Percentiles rank a stretch among this genome's conserved stretches.
Evolutionary conservation across 164 flowering plant species (phyloP).

Genomic region (Vitis rotundifolia): DNA sequence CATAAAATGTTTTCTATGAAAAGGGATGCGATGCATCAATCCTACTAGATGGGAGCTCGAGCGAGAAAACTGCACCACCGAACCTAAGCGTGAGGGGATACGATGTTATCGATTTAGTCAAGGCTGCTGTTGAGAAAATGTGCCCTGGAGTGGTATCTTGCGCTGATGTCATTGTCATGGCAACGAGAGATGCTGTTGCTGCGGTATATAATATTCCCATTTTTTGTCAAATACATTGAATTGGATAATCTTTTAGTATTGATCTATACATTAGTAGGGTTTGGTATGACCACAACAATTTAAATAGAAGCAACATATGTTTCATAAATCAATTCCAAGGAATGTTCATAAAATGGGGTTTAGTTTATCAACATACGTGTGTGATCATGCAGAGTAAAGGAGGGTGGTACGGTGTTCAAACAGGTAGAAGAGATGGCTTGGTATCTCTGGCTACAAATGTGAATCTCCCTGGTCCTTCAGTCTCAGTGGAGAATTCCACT

Average conservation of each 20-base stretch:
- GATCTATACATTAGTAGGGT: not conserved
- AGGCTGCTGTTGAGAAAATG: conserved; percentile 19
- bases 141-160: conserved; percentile 44
- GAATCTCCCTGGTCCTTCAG: conserved; percentile 32
- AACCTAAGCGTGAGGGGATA: conserved; percentile 36
- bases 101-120: conserved; percentile 34
- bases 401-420: conserved; percentile 29
- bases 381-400: conserved; percentile 28
- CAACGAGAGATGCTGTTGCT: conserved; percentile 33
- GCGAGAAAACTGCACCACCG: conserved; percentile 27
- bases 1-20: not conserved
- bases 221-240: not conserved
- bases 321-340: no score
- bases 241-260: not conserved
- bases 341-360: no score
- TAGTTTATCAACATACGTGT: no score
- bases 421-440: conserved; percentile 49
- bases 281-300: no score
- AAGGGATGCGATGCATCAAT: conserved; percentile 56
- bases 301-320: no score
- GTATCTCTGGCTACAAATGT: conserved; percentile 29
- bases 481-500: conserved; percentile 28
- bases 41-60: conserved; percentile 25
- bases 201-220: conserved; percentile 11
- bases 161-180: conserved; percentile 44